Base-by-base conservation (phyloP, 106 monocot species). In the Chionographis japonica region DNA sequence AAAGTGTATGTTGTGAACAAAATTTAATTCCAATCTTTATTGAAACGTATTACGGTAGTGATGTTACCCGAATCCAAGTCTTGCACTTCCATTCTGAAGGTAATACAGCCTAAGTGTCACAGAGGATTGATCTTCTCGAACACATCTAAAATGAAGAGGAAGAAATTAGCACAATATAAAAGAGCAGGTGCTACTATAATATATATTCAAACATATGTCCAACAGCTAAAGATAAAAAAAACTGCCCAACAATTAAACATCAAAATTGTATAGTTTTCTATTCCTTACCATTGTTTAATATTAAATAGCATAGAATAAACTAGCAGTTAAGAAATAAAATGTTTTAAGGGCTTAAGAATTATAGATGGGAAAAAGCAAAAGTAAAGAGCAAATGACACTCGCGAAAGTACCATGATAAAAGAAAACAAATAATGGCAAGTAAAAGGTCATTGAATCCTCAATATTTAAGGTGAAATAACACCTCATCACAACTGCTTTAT, bases 51-150 rank as follows among this genome's bases (percentile, higher is more conserved):
- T 5, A 58, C 13, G 14, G 2, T 43, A 63, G 40, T 56, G 52
- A 58, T n/a, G 27, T 77, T 85, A 92, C 97, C 97, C 85, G 52
- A 98, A 92, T 50, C 97, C 92, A 73, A 92, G 72, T 60, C 97
- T 87, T 76, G 92, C 89, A 77, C 97, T 98, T 78, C 97, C 97
- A 87, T 89, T 92, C 37, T 90, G 86, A 81, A 92, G 85, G 68
- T 98, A 98, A 78, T 98, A 92, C 71, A 98, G 66, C 74, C 80
- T 89, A 65, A 92, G 40, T 15, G 65, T 75, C 51, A 87, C 89
- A 66, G 84, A 73, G 61, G 92, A 83, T 53, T 80, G 85, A 75
- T 98, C 97, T 38, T 83, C 85, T 70, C 89, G 81, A 37, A 89
- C 86, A 73, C 97, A 95, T 74, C 95, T 95, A 62, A 46, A 71